Conservation (phyloP, 306 rosid species). For the Argentina anserina region DNA sequence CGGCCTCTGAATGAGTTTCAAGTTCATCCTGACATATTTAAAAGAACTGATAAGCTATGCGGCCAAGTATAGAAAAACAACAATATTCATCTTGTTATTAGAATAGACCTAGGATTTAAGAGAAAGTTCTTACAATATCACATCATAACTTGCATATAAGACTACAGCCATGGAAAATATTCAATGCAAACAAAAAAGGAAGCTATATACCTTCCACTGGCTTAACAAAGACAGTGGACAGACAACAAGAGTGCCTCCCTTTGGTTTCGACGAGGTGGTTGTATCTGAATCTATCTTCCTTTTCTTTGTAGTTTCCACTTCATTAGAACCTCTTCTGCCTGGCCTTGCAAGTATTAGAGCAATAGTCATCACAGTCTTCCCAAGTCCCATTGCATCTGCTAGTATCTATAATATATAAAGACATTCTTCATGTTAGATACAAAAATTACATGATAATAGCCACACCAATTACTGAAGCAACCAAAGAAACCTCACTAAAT, state of each 20-base stretch:
- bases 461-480: not conserved
- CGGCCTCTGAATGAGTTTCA: constrained; percentile 63
- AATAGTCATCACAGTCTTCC: constrained; percentile 93
- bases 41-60: constrained; percentile 21
- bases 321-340: constrained; percentile 36
- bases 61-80: not conserved
- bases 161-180: not conserved
- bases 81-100: not conserved
- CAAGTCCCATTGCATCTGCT: constrained; percentile 97
- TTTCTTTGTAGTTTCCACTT: constrained; percentile 21
- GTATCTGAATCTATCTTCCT: constrained; percentile 23
- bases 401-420: constrained; percentile 43
- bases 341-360: constrained; percentile 61
- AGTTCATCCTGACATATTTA: constrained; percentile 69
- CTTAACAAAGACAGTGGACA: constrained; percentile 92
- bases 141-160: not conserved
- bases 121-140: not conserved
- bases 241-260: constrained; percentile 80
- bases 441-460: not conserved
- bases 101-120: not conserved
- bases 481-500: not conserved
- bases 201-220: constrained; percentile 74
- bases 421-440: constrained; percentile 15
- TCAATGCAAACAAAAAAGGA: not conserved
- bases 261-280: constrained; percentile 19